A percentile compares a stretch with the other conserved stretches of the same genome.
Evolutionary conservation across 192 early-diverging fungal species (phyloP).

Genomic region (Entophlyctis luteolus): DNA sequence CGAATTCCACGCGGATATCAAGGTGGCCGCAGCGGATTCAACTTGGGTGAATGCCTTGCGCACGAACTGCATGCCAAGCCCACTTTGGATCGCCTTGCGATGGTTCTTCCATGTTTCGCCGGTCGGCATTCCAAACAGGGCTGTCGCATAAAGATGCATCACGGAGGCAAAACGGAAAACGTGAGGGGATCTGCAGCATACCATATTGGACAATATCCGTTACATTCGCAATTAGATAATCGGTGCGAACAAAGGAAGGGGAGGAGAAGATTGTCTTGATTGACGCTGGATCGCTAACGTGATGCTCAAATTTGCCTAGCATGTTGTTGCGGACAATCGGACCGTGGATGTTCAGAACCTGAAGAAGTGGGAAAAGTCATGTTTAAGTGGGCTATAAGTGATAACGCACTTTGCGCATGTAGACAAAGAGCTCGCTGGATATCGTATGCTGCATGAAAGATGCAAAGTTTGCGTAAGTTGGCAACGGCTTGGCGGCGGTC

Average conservation of each 20-base stretch:
- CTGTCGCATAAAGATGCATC: not conserved
- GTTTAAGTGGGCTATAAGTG: too few relatives aligned
- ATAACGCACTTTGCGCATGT: too few relatives aligned
- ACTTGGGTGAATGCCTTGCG: constrained; percentile 19
- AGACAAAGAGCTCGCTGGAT: too few relatives aligned
- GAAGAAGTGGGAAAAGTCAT: too few relatives aligned
- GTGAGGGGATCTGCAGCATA: too few relatives aligned
- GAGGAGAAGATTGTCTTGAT: constrained; percentile 1
- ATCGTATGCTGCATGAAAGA: too few relatives aligned
- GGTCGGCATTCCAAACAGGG: constrained; percentile 38
- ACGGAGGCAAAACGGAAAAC: not conserved
- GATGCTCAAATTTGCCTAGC: not conserved
- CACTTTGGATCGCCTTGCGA: constrained; percentile 48
- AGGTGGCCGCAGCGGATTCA: not conserved
- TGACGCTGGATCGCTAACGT: constrained; percentile 1
- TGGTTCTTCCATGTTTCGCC: constrained; percentile 46
- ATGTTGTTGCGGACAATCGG: not conserved
- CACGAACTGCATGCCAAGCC: constrained; percentile 43
- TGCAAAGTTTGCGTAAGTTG: too few relatives aligned
- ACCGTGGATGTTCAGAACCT: not conserved
- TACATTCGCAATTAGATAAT: not conserved
- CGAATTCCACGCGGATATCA: constrained; percentile 1
- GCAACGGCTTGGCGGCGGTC: too few relatives aligned
- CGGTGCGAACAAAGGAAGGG: constrained; percentile 5
- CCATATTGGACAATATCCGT: constrained; percentile 22